Evolutionary conservation across 352 stramenopile genomes (phyloP).

Genomic region (Saprolegnia parasitica): DNA sequence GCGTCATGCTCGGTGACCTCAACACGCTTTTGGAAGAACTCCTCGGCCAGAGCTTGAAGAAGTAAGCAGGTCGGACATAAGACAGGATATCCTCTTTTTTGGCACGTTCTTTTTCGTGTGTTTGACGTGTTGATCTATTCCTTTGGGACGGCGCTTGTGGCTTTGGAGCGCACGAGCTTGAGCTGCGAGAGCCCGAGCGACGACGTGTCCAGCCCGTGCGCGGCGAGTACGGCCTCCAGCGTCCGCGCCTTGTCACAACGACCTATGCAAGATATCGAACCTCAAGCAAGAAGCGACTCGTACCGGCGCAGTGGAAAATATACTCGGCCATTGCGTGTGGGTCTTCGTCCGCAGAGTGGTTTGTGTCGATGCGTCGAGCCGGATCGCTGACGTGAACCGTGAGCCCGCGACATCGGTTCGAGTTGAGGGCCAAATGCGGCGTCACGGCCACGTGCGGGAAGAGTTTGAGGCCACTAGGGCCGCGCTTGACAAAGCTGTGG

Average conservation of each 20-base stretch:
- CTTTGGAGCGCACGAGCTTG: conserved; percentile 6
- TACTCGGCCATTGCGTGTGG: conserved; percentile 18
- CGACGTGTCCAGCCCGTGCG: conserved; percentile 20
- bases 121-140: not conserved
- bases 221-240: conserved; percentile 10
- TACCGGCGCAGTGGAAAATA: conserved; percentile 29
- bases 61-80: conserved; percentile 31
- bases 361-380: conserved; percentile 14
- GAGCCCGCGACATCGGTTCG: conserved; percentile 23
- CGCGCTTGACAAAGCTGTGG: conserved; percentile 18
- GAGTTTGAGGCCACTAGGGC: conserved; percentile 12
- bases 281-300: not conserved
- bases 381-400: conserved; percentile 15
- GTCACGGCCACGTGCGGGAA: conserved; percentile 21
- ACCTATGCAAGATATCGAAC: not conserved
- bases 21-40: conserved; percentile 94
- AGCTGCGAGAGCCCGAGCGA: not conserved
- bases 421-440: conserved; percentile 25
- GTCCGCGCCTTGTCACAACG: conserved; percentile 26
- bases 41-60: conserved; percentile 61
- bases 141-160: not conserved
- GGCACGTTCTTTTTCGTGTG: no score
- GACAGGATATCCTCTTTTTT: not conserved
- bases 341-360: not conserved
- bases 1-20: conserved; percentile 94